A percentile compares a stretch with the other conserved stretches of the same genome.
These are phyloP conservation scores for Pontederia paniculata DNA, from an alignment of 176 grass and related monocot genomes.

Conservation along the genomic window DNA sequence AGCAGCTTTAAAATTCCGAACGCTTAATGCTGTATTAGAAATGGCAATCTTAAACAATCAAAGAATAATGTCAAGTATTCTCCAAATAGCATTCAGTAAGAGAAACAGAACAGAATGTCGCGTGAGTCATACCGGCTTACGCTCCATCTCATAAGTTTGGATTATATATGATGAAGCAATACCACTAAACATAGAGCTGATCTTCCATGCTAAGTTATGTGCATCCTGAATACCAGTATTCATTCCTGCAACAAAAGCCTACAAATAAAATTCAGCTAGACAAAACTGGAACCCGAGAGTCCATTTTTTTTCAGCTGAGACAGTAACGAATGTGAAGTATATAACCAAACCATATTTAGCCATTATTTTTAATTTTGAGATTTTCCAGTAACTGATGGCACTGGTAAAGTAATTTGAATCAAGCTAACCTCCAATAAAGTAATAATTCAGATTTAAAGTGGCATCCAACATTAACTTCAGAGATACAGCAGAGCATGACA, in stretches of 20 bases:
- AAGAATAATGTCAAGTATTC: slow-evolving; percentile 9
- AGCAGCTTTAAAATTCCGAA: slow-evolving; percentile 87
- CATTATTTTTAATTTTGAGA: too few relatives aligned
- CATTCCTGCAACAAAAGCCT: slow-evolving; percentile 59
- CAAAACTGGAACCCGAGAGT: too few relatives aligned
- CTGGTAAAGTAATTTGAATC: too few relatives aligned
- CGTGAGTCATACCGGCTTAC: slow-evolving; percentile 51
- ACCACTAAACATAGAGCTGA: slow-evolving; percentile 41
- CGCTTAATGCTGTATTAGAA: slow-evolving; percentile 76
- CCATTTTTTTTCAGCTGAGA: too few relatives aligned
- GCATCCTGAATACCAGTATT: slow-evolving; percentile 92
- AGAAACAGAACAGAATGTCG: slow-evolving; percentile 8
- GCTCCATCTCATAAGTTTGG: slow-evolving; percentile 77
- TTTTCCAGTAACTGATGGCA: too few relatives aligned
- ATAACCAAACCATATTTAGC: too few relatives aligned
- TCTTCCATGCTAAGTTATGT: slow-evolving; percentile 96
- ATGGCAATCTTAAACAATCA: slow-evolving; percentile 69
- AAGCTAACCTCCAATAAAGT: too few relatives aligned
- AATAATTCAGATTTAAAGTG: too few relatives aligned
- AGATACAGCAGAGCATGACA: too few relatives aligned
- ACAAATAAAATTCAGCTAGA: too few relatives aligned
- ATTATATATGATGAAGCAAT: slow-evolving; percentile 58
- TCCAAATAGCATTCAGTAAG: slow-evolving; percentile 2
- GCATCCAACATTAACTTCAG: too few relatives aligned
- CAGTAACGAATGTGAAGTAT: too few relatives aligned